Evolutionary conservation across 306 rosid species (phyloP).

Genomic region (Castanea mollissima): DNA sequence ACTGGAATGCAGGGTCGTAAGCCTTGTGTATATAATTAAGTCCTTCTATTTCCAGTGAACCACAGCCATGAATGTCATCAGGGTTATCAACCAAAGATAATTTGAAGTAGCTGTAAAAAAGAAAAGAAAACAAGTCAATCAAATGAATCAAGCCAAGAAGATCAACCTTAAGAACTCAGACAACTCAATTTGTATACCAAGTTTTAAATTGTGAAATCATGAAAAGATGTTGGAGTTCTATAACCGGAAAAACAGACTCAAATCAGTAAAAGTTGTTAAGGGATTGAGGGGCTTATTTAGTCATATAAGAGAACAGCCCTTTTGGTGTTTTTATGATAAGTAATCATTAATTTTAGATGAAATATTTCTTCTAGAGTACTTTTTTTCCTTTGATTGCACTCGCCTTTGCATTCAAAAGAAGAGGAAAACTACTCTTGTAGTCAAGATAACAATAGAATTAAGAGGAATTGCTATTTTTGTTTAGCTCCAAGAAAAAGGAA

Average conservation of each 20-base stretch:
- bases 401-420: too few relatives aligned
- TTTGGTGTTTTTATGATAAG: neutral
- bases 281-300: neutral
- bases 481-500: neutral
- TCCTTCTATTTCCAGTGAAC: slow-evolving; percentile 20
- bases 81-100: slow-evolving; percentile 26
- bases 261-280: neutral
- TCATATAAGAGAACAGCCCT: neutral
- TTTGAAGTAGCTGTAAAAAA: slow-evolving; percentile 41
- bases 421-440: too few relatives aligned
- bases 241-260: neutral
- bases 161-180: neutral
- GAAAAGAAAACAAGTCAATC: neutral
- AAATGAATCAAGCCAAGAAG: neutral
- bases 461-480: neutral
- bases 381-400: neutral
- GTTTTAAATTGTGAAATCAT: neutral
- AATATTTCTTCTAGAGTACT: too few relatives aligned
- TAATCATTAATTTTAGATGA: neutral
- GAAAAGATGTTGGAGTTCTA: neutral
- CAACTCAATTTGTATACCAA: neutral
- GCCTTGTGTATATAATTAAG: neutral
- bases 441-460: neutral
- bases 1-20: neutral
- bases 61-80: slow-evolving; percentile 27